Evolutionary conservation across 345 rosid species (phyloP), one percentile per base, ranked within the genome.

Genomic region (Populus davidiana): DNA sequence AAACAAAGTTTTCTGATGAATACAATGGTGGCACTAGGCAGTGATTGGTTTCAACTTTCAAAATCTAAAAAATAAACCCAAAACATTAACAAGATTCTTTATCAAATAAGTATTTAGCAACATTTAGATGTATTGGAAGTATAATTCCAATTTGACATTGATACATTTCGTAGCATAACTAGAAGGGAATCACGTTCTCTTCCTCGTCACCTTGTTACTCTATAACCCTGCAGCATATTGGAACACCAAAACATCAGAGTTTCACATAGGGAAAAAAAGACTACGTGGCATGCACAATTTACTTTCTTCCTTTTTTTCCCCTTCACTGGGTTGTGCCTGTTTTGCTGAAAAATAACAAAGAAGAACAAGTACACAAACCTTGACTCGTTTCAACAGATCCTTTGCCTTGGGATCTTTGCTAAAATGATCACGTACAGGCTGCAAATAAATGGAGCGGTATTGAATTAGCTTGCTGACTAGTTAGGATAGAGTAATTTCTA

Each of bases 381-480:
- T 90, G 74, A 92, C 91, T 59, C 88, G 89, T 78, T 87, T 90
- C 80, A 89, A 79, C 74, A 94, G 87, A 69, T 91, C 94, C 85
- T 88, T 91, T 20, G 98, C 97, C 1, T 81, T 79, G 3, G 83
- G 86, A 63, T 92, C 86, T 0, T 79, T 79, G 64, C 67, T 87
- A 79, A 93, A 92, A 83, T 93, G 98, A 77, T 91, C 87, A 5
- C 97, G 97, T 6, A 94, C 92, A 78, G 97, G 98, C 97, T 94
- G 88, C 78, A 75, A 41, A 62, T 17, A 59, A 59, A 38, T 70
- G 44, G 2, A 10, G 39, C 29, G 43, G 50, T 7, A 36, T 11
- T 13, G 11, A 27, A 75, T 79, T n/a, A 67, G 67, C 6, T 25
- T 65, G 17, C 56, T 21, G 7, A 63, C 9, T 12, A 16, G 29